Base-by-base conservation (phyloP, 345 rosid species). In the Raphanus sativus region DNA sequence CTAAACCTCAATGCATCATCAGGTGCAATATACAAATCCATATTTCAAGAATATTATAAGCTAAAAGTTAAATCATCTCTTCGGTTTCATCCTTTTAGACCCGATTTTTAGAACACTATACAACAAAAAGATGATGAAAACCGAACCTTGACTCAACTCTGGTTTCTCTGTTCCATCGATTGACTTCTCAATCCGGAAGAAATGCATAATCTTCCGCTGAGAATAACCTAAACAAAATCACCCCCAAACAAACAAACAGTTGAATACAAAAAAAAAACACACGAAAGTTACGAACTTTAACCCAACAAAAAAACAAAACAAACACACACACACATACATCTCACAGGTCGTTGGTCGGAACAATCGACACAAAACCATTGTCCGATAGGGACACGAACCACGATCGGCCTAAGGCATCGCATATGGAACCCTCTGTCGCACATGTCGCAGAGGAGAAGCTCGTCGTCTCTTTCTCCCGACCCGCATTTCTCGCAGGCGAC, bases 51-150 rank as follows among this genome's bases (percentile, higher is more conserved):
- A 58, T 11, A 11, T 29, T 15, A n/a, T 12, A 40, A 33, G 42
- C 70, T 13, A 70, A n/a, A n/a, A n/a, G n/a, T n/a, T n/a, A n/a
- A n/a, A n/a, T n/a, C n/a, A n/a, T n/a, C n/a, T n/a, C n/a, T n/a
- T n/a, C n/a, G n/a, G n/a, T n/a, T n/a, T n/a, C n/a, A n/a, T n/a
- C n/a, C n/a, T n/a, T n/a, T n/a, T n/a, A n/a, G n/a, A n/a, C n/a
- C n/a, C n/a, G n/a, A n/a, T n/a, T n/a, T n/a, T n/a, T n/a, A n/a
- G n/a, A n/a, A n/a, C n/a, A n/a, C n/a, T n/a, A n/a, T n/a, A n/a
- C n/a, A n/a, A n/a, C n/a, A n/a, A n/a, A n/a, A n/a, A n/a, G 16
- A 48, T 48, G 17, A 71, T 32, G 12, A 48, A 38, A 80, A 52
- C 58, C 58, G 10, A 1, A 52, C 58, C 58, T 52, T 52, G 58